Evolutionary conservation across 345 rosid species (phyloP), one percentile per base, ranked within the genome.

Genomic region (Barbarea vulgaris): DNA sequence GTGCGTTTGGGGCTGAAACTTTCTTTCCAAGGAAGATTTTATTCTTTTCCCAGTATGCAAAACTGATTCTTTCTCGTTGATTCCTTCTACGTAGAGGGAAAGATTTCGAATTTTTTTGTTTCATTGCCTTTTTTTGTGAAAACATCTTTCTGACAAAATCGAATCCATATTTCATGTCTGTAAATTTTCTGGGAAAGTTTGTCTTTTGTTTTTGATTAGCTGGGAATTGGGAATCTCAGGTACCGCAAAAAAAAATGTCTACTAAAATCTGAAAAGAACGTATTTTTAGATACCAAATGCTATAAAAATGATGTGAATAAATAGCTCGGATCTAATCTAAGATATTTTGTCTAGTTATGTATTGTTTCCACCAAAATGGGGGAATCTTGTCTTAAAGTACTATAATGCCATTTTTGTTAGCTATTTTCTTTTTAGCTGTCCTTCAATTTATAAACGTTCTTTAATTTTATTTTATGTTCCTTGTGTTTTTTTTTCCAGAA

Each of bases 401-500:
- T 18, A 17, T 44, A 34, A 54, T 75, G 63, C 71, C 50, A 64
- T 59, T 60, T 68, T 57, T 64, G 53, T 19, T 60, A 33, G 46
- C 61, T 67, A 22, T 34, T 46, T 36, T 21, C 21, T 54, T 58
- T 46, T 46, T 15, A 50, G 12, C 18, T 75, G 68, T 57, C 37
- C 61, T 67, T 67, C 17, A 10, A 33, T 25, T 50, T 51, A 8
- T 50, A 36, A 36, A 44, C 6, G 36, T 34, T 47, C 13, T 46
- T 47, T 3, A 42, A 42, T 54, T 33, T 30, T 17, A 0, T 15
- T 15, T 31, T 44, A 2, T n/a, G 6, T 71, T 75, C 67, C 7
- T 54, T 72, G 50, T 55, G 69, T 50, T 55, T 7, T 37, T 51
- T 63, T 77, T 55, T 0, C 62, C 91, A 93, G 91, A 67, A 93